Conservation (phyloP, 2,329 filamentous ascomycete species). For the Colletotrichum echinochloae region DNA sequence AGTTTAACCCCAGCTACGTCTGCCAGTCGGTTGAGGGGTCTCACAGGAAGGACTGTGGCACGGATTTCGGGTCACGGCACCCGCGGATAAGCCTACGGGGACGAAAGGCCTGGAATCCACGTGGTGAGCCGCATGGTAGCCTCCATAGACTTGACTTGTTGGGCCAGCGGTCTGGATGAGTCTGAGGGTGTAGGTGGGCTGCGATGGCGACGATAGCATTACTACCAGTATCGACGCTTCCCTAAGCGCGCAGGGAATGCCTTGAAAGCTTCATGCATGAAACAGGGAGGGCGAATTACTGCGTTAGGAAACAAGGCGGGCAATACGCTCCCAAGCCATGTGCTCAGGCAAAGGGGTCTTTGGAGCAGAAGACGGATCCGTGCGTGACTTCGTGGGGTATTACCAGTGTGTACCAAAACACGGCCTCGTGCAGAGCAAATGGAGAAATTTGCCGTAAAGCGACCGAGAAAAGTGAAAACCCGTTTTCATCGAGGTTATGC, state of each 20-base stretch:
- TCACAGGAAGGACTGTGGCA: conserved; percentile 55
- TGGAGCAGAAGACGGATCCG: conserved; percentile 4
- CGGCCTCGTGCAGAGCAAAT: conserved; percentile 19
- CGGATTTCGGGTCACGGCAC: conserved; percentile 55
- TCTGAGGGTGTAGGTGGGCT: conserved; percentile 10
- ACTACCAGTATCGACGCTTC: neutral
- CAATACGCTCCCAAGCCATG: too few species aligned
- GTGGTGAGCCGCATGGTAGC: conserved; percentile 45
- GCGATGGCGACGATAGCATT: neutral
- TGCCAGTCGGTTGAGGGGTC: too few species aligned
- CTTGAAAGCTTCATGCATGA: conserved; percentile 20
- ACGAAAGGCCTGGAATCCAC: conserved; percentile 52
- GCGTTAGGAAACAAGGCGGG: neutral
- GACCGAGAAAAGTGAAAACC: conserved; percentile 35
- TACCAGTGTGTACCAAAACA: neutral
- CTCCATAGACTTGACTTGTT: conserved; percentile 6
- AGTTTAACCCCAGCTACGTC: too few species aligned
- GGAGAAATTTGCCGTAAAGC: conserved; percentile 29
- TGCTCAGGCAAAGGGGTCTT: too few species aligned
- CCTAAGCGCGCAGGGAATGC: neutral
- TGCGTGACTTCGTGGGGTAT: conserved; percentile 16
- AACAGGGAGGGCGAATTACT: conserved; percentile 26
- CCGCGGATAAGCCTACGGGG: conserved; percentile 53
- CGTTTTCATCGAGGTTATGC: conserved; percentile 8
- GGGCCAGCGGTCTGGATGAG: conserved; percentile 10